These are phyloP conservation scores for Ceratobasidium sp. DNA, from an alignment of 1,284 basidiomycete species.

Conservation along the genomic window DNA sequence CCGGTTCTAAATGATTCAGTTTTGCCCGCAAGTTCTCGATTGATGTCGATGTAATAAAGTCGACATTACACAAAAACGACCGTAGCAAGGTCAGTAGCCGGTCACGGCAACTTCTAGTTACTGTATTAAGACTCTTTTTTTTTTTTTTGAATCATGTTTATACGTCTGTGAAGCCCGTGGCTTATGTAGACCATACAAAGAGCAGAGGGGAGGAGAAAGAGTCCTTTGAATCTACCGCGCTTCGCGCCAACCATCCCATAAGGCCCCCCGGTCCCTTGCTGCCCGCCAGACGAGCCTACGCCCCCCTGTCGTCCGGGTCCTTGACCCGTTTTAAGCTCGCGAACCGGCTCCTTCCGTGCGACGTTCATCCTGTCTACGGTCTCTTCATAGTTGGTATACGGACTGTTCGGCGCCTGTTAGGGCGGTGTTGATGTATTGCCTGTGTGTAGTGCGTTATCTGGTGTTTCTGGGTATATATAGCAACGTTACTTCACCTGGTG, in stretches of 20 bases:
- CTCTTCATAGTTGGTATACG: neutral
- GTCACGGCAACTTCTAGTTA: too few species aligned
- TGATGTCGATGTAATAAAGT: too few species aligned
- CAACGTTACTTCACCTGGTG: neutral
- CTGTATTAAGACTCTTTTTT: neutral
- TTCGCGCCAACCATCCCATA: constrained; percentile 16
- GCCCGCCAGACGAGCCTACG: constrained; percentile 18
- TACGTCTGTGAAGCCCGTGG: constrained; percentile 21
- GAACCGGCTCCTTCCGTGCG: neutral
- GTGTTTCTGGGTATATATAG: neutral
- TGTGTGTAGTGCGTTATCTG: neutral
- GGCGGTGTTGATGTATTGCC: neutral
- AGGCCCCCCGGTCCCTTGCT: constrained; percentile 17
- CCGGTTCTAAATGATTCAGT: too few species aligned
- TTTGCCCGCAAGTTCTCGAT: too few species aligned
- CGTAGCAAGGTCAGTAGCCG: too few species aligned
- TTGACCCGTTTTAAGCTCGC: constrained; percentile 2
- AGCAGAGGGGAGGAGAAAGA: constrained; percentile 10
- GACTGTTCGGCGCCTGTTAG: neutral
- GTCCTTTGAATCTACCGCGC: neutral
- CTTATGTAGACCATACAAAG: constrained; percentile 28
- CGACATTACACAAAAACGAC: too few species aligned
- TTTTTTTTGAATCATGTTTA: constrained; percentile 15
- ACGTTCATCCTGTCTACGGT: neutral
- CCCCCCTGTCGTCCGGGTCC: too few species aligned